phyloP scores from a whole-genome alignment of 2,329 filamentous ascomycete genomes.

The Pseudocercospora cruenta region DNA sequence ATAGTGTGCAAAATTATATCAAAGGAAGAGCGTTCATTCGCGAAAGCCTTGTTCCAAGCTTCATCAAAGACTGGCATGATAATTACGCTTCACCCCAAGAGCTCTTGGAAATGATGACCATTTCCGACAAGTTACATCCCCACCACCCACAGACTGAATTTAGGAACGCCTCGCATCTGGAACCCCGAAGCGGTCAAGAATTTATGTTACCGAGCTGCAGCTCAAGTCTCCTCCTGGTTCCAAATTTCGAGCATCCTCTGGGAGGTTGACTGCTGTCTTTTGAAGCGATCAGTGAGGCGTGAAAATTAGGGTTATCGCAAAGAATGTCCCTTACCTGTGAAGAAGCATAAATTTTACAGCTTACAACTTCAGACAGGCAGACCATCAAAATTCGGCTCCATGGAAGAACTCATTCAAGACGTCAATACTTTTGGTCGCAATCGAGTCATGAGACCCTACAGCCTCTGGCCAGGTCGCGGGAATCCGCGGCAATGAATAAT shows the following conservation, averaged over 20 bases:
- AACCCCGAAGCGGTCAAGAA: not conserved
- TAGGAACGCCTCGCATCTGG: not conserved
- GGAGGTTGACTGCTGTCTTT: not conserved
- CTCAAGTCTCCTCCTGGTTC: too few relatives aligned
- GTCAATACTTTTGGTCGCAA: not conserved
- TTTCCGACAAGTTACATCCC: not conserved
- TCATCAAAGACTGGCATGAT: not conserved
- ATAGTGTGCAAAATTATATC: conserved; percentile 1
- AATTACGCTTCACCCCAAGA: not conserved
- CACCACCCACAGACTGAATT: not conserved
- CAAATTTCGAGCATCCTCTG: not conserved
- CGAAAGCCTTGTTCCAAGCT: conserved; percentile 2
- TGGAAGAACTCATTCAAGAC: too few relatives aligned
- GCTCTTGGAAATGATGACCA: not conserved
- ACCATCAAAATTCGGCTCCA: not conserved
- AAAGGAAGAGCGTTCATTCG: conserved; percentile 1
- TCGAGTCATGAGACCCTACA: too few relatives aligned
- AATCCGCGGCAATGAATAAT: too few relatives aligned
- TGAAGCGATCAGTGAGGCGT: not conserved
- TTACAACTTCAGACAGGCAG: not conserved
- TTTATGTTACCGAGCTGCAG: not conserved
- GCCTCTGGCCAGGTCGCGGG: too few relatives aligned
- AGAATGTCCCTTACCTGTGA: not conserved
- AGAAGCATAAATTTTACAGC: not conserved
- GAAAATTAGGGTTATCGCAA: not conserved